Evolutionary conservation across 2,329 filamentous ascomycete species (phyloP).

Genomic region (Fusarium sacchari): DNA sequence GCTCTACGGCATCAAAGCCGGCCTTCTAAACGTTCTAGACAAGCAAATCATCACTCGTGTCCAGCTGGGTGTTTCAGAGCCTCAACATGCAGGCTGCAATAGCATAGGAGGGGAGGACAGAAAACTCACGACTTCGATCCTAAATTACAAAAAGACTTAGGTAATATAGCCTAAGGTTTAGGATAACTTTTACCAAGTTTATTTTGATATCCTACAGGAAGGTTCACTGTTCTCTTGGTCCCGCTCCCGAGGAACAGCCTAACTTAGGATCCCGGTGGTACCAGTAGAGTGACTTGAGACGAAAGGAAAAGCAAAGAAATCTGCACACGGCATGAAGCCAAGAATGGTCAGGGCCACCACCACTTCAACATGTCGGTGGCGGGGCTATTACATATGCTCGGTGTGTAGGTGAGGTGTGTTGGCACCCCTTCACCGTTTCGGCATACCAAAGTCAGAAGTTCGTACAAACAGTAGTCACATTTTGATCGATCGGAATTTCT

Average conservation of each 20-base stretch:
- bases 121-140: too few relatives aligned
- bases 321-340: background rate
- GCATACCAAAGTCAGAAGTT: slow-evolving; percentile 1
- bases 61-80: slow-evolving; percentile 19
- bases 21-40: slow-evolving; percentile 33
- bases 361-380: slow-evolving; percentile 17
- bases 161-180: too few relatives aligned
- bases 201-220: too few relatives aligned
- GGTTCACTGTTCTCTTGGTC: too few relatives aligned
- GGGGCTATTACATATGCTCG: slow-evolving; percentile 15
- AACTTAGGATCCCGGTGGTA: background rate
- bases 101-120: too few relatives aligned
- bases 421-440: slow-evolving; percentile 4
- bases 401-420: slow-evolving; percentile 15
- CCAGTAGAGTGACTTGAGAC: background rate
- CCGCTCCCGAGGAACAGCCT: too few relatives aligned
- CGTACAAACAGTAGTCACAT: background rate
- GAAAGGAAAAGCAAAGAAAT: background rate
- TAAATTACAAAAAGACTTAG: too few relatives aligned
- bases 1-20: slow-evolving; percentile 11
- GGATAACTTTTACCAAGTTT: too few relatives aligned
- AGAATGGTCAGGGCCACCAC: background rate
- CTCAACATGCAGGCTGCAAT: slow-evolving; percentile 1
- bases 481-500: background rate
- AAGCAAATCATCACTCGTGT: slow-evolving; percentile 23